Base-by-base conservation (phyloP, 148 eudicot species). In the Linanthus parryae region DNA sequence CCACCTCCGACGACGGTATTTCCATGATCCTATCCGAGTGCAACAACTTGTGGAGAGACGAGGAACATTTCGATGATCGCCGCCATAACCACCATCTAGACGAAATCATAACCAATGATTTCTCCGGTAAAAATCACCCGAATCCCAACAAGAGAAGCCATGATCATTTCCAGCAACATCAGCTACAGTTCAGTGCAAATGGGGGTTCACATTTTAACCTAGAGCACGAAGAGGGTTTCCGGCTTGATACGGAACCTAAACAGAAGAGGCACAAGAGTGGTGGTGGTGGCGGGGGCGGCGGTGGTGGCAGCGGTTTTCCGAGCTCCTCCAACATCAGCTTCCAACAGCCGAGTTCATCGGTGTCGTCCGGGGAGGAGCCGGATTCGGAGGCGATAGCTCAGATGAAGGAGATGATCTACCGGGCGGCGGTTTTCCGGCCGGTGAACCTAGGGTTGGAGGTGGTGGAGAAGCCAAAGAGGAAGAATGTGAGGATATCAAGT, bases 331-430 rank as follows among this genome's bases (percentile, higher is more conserved):
- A 87, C 50, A 87, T 83, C 43, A 87, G 71, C 55, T 87, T 87
- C 63, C 82, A 69, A 30, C 80, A 73, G 30, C 72, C 75, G 14
- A 51, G 68, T 48, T 64, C 72, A 12, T 64, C 76, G 9, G 57
- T 52, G 1, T 58, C 65, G 2, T 76, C 81, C 0, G 58, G 28
- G 0, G 82, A 69, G 12, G 97, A 89, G 61, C 74, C 80, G 7
- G 97, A 85, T 61, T 62, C 90, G 25, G 97, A 88, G 56, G 89
- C 97, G n/a, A 84, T 88, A 2, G 87, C 80, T 24, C 94, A 88
- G 10, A 82, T 84, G 97, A 88, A 84, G 58, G 97, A 88, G 66
- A 79, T 84, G 86, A 79, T 88, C 10, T 88, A 88, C 69, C 38
- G 94, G 26, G 97, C 90, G 2, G 94, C 97, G 0, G 90, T 75